These are phyloP conservation scores for Cryptomeria japonica DNA, from an alignment of 75 land plant species.

Conservation along the genomic window DNA sequence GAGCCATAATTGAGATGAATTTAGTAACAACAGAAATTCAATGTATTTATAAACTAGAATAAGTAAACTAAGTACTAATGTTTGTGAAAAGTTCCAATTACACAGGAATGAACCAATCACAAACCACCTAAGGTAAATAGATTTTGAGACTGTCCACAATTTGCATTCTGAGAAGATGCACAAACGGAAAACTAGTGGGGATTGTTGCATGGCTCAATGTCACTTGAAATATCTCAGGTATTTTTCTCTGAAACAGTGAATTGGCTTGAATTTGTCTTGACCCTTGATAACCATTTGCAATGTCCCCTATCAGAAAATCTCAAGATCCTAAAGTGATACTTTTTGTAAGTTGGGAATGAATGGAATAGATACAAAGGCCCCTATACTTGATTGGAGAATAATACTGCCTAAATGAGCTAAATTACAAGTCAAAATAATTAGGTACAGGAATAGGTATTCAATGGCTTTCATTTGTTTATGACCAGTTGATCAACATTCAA, in stretches of 20 bases:
- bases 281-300: neutral
- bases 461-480: neutral
- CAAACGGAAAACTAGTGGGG: neutral
- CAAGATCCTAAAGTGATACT: neutral
- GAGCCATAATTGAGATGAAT: neutral
- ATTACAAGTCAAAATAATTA: neutral
- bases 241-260: neutral
- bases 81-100: neutral
- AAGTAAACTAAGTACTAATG: neutral
- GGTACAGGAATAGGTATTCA: neutral
- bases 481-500: neutral
- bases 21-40: neutral
- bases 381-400: neutral
- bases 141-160: neutral
- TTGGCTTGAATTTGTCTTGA: neutral
- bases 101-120: neutral
- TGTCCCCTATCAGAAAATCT: slow-evolving; percentile 10
- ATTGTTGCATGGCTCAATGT: neutral
- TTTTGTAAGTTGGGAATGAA: neutral
- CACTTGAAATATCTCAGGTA: neutral
- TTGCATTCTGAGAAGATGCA: neutral
- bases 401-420: neutral
- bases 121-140: neutral
- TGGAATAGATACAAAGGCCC: neutral
- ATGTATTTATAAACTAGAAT: neutral